These are phyloP conservation scores for Fusarium subglutinans DNA, from an alignment of 2,329 filamentous ascomycete species.

Conservation along the genomic window DNA sequence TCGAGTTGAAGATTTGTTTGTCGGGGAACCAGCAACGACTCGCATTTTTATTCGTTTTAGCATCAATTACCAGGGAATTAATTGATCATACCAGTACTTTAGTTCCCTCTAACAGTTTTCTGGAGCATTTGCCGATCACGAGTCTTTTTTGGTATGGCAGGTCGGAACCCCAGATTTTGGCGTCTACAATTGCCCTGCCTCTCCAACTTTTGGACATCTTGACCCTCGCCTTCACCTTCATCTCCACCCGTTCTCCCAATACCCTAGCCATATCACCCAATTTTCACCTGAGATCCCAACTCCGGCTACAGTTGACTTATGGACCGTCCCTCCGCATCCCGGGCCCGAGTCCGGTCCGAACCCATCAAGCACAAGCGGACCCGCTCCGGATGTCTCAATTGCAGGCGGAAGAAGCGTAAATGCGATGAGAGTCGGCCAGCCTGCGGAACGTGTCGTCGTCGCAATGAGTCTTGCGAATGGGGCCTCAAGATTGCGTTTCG, in stretches of 20 bases:
- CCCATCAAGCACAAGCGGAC: slow-evolving; percentile 46
- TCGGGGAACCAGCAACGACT: background rate
- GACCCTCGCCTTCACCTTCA: background rate
- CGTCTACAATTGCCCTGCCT: slow-evolving; percentile 12
- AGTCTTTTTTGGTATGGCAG: background rate
- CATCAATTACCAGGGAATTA: background rate
- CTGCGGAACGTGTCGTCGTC: slow-evolving; percentile 48
- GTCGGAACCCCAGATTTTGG: background rate
- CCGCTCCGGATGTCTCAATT: slow-evolving; percentile 50
- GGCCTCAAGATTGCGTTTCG: slow-evolving; percentile 51
- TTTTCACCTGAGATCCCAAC: background rate
- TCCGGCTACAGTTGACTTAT: slow-evolving; percentile 39
- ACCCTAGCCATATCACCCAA: background rate
- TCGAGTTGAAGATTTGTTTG: background rate
- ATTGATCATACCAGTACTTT: background rate
- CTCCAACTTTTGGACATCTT: background rate
- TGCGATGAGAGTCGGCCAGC: slow-evolving; percentile 50
- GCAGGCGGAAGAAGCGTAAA: slow-evolving; percentile 51
- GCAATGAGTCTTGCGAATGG: slow-evolving; percentile 49
- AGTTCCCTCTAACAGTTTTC: background rate
- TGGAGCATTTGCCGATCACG: background rate
- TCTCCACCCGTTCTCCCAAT: background rate
- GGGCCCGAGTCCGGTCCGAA: background rate
- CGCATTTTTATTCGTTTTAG: background rate
- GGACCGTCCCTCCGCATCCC: slow-evolving; percentile 11